phyloP scores from a whole-genome alignment of 2,329 filamentous ascomycete genomes.

The Apiospora hydei region DNA sequence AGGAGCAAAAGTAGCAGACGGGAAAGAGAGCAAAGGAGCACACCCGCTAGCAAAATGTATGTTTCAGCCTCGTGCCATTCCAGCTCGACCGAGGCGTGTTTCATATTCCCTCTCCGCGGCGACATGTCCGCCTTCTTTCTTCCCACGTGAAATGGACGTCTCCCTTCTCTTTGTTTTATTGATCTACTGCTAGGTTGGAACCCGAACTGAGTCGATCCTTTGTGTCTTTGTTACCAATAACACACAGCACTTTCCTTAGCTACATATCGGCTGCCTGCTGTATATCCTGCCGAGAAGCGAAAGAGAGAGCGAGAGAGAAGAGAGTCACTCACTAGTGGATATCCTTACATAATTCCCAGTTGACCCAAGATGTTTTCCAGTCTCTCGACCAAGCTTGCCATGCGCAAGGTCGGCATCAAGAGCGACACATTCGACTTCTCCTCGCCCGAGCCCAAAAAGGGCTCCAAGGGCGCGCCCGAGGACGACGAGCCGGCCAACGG shows the following conservation, averaged over 20 bases:
- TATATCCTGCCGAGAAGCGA: background rate
- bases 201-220: background rate
- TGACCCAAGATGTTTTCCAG: slow-evolving; percentile 59
- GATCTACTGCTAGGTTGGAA: background rate
- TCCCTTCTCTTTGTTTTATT: background rate
- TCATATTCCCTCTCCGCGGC: background rate
- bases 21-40: background rate
- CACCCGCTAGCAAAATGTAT: background rate
- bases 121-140: background rate
- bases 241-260: background rate
- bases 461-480: slow-evolving; percentile 39
- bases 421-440: slow-evolving; percentile 56
- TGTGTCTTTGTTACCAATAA: background rate
- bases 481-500: slow-evolving; percentile 38
- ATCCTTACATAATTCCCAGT: background rate
- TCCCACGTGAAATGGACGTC: background rate
- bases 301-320: background rate
- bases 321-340: background rate
- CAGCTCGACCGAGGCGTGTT: slow-evolving; percentile 1
- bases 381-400: slow-evolving; percentile 64
- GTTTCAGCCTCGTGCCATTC: slow-evolving; percentile 20
- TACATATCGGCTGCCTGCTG: background rate
- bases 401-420: slow-evolving; percentile 63
- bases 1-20: background rate
- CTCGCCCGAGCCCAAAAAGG: slow-evolving; percentile 42